These are phyloP conservation scores for Danielia oregonensis DNA, from an alignment of 805 yeast species.

Conservation along the genomic window DNA sequence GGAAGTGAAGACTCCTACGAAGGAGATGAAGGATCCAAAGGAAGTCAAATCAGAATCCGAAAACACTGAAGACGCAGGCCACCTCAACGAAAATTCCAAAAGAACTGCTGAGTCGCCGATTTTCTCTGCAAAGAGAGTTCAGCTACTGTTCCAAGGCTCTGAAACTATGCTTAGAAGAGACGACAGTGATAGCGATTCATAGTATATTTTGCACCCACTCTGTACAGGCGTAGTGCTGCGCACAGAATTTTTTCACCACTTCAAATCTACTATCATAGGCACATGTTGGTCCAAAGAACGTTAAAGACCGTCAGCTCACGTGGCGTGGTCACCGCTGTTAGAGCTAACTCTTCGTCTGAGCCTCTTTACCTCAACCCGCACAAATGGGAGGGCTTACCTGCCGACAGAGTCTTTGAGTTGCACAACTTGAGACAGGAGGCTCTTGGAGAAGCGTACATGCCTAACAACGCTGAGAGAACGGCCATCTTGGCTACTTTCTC, in stretches of 20 bases:
- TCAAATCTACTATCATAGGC: neutral
- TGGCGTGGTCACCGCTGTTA: neutral
- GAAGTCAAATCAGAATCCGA: slow-evolving; percentile 1
- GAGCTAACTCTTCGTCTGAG: slow-evolving; percentile 8
- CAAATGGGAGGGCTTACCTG: slow-evolving; percentile 66
- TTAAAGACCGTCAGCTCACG: slow-evolving; percentile 4
- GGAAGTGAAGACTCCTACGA: too few species aligned
- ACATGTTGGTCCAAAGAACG: slow-evolving; percentile 1
- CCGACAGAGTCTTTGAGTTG: slow-evolving; percentile 57
- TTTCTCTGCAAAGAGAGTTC: too few species aligned
- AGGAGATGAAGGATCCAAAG: neutral
- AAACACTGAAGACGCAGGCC: slow-evolving; percentile 2
- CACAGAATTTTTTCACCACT: slow-evolving; percentile 3
- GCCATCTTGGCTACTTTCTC: slow-evolving; percentile 48
- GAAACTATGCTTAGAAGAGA: neutral
- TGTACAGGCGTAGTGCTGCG: slow-evolving; percentile 1
- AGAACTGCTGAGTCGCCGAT: too few species aligned
- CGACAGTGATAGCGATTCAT: neutral
- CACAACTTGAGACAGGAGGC: slow-evolving; percentile 55
- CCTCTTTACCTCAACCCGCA: slow-evolving; percentile 57
- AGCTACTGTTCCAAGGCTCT: neutral
- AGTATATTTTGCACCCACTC: neutral
- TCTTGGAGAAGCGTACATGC: slow-evolving; percentile 50
- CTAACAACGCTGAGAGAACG: slow-evolving; percentile 63
- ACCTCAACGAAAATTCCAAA: neutral